Conservation (phyloP, 306 rosid genomes). For the Rosa lucieae region DNA sequence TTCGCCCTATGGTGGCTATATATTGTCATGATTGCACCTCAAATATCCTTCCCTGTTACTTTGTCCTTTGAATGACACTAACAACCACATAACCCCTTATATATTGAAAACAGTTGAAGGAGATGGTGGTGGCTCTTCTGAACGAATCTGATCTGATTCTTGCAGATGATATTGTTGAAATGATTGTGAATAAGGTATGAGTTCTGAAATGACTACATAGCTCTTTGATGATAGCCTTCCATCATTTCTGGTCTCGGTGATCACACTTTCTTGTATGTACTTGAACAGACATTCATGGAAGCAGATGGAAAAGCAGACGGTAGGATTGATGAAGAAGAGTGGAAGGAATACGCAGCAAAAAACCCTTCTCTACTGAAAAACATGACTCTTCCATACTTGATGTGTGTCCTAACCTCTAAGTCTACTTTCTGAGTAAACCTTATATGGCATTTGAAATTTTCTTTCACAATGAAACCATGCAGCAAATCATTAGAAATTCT, state of each 20-base stretch:
- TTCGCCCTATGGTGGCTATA: no score
- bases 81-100: no score
- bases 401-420: slow-evolving; percentile 31
- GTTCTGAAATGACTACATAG: not conserved
- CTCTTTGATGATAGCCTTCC: not conserved
- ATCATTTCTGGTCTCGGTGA: no score
- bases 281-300: no score
- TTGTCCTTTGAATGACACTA: no score
- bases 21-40: no score
- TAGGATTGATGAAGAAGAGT: no score
- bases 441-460: not conserved
- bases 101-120: slow-evolving; percentile 45
- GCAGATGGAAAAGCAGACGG: no score
- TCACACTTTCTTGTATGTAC: not conserved
- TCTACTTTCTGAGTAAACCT: not conserved
- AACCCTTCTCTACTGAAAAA: slow-evolving; percentile 55
- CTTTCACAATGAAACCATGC: no score
- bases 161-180: slow-evolving; percentile 43
- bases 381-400: slow-evolving; percentile 57
- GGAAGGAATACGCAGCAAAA: not conserved
- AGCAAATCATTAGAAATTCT: no score
- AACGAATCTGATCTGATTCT: slow-evolving; percentile 47
- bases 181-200: slow-evolving; percentile 53
- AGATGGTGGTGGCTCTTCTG: slow-evolving; percentile 61
- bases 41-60: no score